Evolutionary conservation across 805 yeast species (phyloP), one percentile per base, ranked within the genome.

Genomic region (Saccharomyces mikatae): DNA sequence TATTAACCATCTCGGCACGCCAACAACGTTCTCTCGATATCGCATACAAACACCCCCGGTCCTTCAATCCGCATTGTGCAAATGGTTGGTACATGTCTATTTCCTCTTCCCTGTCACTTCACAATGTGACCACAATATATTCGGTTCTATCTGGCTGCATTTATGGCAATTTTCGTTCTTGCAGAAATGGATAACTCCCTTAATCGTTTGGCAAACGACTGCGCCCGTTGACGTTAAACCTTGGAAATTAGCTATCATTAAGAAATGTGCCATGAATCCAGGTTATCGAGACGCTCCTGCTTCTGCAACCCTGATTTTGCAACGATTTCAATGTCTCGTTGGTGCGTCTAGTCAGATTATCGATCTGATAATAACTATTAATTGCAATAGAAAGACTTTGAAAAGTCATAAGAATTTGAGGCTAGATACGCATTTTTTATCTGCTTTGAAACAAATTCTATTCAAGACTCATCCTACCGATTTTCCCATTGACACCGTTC

Each of bases 91-190:
- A 1, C 67, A 65, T 13, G 65, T 71, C 0, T 64, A 60, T 48
- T 56, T 63, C 36, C 56, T 70, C 1, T 58, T 67, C 11, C 63
- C 62, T 9, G 62, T 62, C 21, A 58, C 63, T 2, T 50, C 56
- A 4, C 47, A 50, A 6, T 48, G 26, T 1, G n/a, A 61, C 9
- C 60, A 62, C 14, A 58, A 54, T 1, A 51, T 52, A 22, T 36
- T 63, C 2, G 64, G 64, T 48, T 68, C 74, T 1, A 22, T 67
- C 9, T 61, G 72, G 57, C 62, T 73, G 51, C 71, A 73, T 46
- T 62, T 66, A 22, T 62, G 76, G 63, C 70, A 70, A 52, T 70
- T 62, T 50, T 72, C 68, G n/a, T 73, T 59, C 53, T 51, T 74
- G 2, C 70, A 74, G 54, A 58, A 65, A 3, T 63, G 69, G 59